Percentiles rank a stretch among this genome's conserved stretches.
Conservation (phyloP, 495 filamentous ascomycete species). For the Penicillium turbatum region DNA sequence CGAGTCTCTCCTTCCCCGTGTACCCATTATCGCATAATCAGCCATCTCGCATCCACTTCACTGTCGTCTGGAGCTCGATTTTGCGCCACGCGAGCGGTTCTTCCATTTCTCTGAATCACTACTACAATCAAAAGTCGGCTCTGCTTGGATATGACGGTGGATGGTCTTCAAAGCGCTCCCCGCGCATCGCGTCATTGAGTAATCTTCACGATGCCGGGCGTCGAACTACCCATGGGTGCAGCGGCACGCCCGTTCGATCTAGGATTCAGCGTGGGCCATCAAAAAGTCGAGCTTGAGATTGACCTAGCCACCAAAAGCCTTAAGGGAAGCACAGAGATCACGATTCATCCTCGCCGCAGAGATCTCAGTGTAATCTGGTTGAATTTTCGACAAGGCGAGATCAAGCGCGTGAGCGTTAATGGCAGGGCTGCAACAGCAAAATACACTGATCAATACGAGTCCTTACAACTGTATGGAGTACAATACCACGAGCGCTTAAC, state of each 20-base stretch:
- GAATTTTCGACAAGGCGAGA: slow-evolving; percentile 81
- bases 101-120: neutral
- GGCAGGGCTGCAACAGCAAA: slow-evolving; percentile 54
- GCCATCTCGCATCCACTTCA: slow-evolving; percentile 1
- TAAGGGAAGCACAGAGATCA: slow-evolving; percentile 75
- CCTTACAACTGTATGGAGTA: slow-evolving; percentile 60
- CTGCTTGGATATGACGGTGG: slow-evolving; percentile 42
- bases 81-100: neutral
- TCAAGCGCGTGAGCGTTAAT: slow-evolving; percentile 66
- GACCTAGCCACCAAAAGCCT: slow-evolving; percentile 72
- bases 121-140: slow-evolving; percentile 16
- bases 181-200: slow-evolving; percentile 42
- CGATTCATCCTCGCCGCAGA: slow-evolving; percentile 62
- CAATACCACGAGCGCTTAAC: slow-evolving; percentile 75
- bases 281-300: slow-evolving; percentile 83
- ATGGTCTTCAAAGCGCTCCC: slow-evolving; percentile 36
- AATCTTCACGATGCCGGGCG: slow-evolving; percentile 44
- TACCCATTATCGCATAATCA: neutral
- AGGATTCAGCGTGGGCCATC: slow-evolving; percentile 64
- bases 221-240: slow-evolving; percentile 35
- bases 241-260: slow-evolving; percentile 31
- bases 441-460: slow-evolving; percentile 71
- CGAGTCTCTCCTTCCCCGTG: neutral
- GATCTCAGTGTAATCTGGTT: slow-evolving; percentile 67
- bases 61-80: neutral